These are phyloP conservation scores for Nemania sp. DNA, from an alignment of 2,329 filamentous ascomycete species.

Conservation along the genomic window DNA sequence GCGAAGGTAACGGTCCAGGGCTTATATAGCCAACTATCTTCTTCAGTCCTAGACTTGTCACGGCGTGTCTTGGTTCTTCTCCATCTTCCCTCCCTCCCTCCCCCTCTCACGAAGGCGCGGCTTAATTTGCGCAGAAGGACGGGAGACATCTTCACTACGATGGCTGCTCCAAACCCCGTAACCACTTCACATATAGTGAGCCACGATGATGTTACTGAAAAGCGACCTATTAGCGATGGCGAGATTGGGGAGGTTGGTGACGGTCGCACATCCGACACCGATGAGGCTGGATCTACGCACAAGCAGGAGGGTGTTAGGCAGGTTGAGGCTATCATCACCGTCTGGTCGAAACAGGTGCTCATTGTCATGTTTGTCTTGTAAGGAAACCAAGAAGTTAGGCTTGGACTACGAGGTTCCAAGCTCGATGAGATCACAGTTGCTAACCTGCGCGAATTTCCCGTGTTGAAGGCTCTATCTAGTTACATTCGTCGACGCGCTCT, in stretches of 20 bases:
- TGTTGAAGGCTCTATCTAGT: slow-evolving; percentile 55
- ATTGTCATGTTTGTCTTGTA: slow-evolving; percentile 55
- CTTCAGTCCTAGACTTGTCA: neutral
- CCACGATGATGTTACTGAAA: slow-evolving; percentile 11
- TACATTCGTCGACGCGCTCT: slow-evolving; percentile 54
- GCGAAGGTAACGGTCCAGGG: neutral
- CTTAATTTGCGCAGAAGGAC: neutral
- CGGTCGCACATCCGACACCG: slow-evolving; percentile 16
- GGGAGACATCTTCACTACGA: neutral
- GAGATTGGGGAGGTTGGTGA: slow-evolving; percentile 13
- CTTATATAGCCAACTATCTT: slow-evolving; percentile 9
- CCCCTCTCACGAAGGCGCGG: neutral
- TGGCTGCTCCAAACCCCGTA: slow-evolving; percentile 1
- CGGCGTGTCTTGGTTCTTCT: neutral
- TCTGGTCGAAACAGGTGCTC: slow-evolving; percentile 51
- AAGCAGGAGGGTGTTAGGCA: slow-evolving; percentile 56
- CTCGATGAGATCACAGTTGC: neutral
- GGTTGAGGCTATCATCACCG: slow-evolving; percentile 55
- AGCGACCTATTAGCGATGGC: slow-evolving; percentile 1
- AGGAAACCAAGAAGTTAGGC: slow-evolving; percentile 23
- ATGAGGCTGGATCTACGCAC: slow-evolving; percentile 42
- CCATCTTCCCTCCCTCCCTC: neutral
- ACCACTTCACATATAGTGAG: neutral
- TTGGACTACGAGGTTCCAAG: too few relatives aligned
- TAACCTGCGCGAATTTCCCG: slow-evolving; percentile 18